These are phyloP conservation scores for Larix kaempferi DNA, from an alignment of 75 land plant species.

Conservation along the genomic window DNA sequence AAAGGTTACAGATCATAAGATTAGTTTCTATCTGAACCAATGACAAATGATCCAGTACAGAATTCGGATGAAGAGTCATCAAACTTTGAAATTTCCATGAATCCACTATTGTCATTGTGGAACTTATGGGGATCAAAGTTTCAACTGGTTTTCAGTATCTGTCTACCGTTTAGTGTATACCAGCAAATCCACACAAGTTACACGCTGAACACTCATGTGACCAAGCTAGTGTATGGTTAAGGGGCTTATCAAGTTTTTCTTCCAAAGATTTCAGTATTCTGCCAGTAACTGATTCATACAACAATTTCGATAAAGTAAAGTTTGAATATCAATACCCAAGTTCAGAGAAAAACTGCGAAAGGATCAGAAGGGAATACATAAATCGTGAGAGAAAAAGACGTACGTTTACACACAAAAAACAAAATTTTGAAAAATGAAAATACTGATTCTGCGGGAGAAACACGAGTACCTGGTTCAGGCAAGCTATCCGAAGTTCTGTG, in stretches of 20 bases:
- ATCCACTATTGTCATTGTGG: neutral
- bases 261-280: too few relatives aligned
- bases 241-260: neutral
- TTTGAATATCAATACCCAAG: too few relatives aligned
- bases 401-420: neutral
- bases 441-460: neutral
- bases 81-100: neutral
- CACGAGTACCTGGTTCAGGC: conserved; percentile 71
- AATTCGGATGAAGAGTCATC: neutral
- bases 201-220: neutral
- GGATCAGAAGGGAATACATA: too few relatives aligned
- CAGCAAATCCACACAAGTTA: neutral
- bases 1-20: neutral
- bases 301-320: too few relatives aligned
- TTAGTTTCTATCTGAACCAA: neutral
- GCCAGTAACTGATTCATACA: too few relatives aligned
- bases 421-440: neutral
- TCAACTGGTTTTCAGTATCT: neutral
- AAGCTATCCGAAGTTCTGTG: conserved; percentile 53
- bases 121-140: neutral
- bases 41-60: neutral
- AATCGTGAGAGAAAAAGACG: neutral
- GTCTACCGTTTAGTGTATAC: neutral
- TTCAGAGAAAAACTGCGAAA: too few relatives aligned
- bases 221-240: neutral